Evolutionary conservation across 352 stramenopile species (phyloP).

Genomic region (Pythium aristosporum): DNA sequence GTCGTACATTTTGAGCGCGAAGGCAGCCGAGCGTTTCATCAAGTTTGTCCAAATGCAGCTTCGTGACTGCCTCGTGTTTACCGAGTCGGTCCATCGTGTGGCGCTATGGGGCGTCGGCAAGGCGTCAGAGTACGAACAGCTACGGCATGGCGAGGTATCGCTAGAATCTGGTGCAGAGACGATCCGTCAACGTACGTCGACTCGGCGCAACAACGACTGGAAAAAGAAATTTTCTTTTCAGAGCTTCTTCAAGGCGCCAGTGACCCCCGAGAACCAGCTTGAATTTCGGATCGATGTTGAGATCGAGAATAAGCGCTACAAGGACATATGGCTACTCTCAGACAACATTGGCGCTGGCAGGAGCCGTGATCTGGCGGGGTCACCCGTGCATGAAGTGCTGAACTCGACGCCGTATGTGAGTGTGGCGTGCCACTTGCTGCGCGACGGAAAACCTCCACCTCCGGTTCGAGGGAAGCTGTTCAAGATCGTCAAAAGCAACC

Average conservation of each 20-base stretch:
- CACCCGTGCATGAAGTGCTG: constrained; percentile 58
- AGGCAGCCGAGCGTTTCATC: constrained; percentile 36
- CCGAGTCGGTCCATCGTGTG: constrained; percentile 55
- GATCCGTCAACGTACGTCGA: constrained; percentile 45
- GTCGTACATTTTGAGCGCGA: constrained; percentile 32
- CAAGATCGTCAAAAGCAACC: constrained; percentile 50
- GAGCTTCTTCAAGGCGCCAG: constrained; percentile 69
- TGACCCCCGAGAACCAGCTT: constrained; percentile 62
- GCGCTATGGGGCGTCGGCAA: constrained; percentile 67
- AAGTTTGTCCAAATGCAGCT: constrained; percentile 44
- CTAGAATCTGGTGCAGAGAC: constrained; percentile 41
- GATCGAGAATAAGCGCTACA: constrained; percentile 49
- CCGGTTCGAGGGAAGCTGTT: constrained; percentile 58
- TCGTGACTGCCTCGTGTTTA: constrained; percentile 67
- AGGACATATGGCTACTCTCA: constrained; percentile 61
- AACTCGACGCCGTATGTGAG: constrained; percentile 65
- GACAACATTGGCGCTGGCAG: constrained; percentile 68
- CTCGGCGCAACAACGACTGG: constrained; percentile 61
- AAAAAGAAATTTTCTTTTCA: constrained; percentile 78
- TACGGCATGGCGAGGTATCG: constrained; percentile 49
- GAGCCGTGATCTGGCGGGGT: constrained; percentile 64
- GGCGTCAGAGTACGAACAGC: constrained; percentile 57
- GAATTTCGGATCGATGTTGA: constrained; percentile 66
- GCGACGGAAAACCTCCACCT: constrained; percentile 38
- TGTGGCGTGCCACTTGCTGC: constrained; percentile 59